These are phyloP conservation scores for Symbiodinium pilosum DNA, from an alignment of 73 alveolate species.

Conservation along the genomic window DNA sequence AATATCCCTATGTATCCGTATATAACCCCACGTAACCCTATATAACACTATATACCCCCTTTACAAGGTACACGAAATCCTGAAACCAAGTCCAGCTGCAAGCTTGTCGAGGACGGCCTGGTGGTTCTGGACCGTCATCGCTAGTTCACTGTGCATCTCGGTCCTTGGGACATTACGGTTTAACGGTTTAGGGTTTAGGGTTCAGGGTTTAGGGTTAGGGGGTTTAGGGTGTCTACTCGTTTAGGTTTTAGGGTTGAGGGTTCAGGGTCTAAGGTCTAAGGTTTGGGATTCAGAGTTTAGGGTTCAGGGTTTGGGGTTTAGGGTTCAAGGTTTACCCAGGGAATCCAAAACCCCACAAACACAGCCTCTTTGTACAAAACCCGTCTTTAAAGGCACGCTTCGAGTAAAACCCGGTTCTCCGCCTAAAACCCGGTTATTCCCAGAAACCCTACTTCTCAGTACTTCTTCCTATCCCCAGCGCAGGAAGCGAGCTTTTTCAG, in stretches of 20 bases:
- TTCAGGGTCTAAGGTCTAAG: neutral
- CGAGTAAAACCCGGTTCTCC: no score
- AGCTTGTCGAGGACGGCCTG: neutral
- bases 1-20: neutral
- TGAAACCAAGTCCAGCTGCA: neutral
- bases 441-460: no score
- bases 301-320: neutral
- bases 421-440: no score
- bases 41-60: no score
- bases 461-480: no score
- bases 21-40: neutral
- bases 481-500: no score
- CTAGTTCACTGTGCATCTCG: constrained; percentile 2
- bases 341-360: neutral
- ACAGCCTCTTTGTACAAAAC: no score
- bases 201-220: neutral
- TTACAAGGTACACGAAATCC: no score
- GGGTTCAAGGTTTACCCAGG: no score
- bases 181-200: neutral
- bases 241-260: neutral
- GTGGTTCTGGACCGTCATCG: neutral
- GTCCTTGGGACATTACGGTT: neutral
- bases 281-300: neutral
- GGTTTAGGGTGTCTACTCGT: neutral
- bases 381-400: no score